Conservation (phyloP, 108 stramenopile species). For the Hondaea fermentalgiana region DNA sequence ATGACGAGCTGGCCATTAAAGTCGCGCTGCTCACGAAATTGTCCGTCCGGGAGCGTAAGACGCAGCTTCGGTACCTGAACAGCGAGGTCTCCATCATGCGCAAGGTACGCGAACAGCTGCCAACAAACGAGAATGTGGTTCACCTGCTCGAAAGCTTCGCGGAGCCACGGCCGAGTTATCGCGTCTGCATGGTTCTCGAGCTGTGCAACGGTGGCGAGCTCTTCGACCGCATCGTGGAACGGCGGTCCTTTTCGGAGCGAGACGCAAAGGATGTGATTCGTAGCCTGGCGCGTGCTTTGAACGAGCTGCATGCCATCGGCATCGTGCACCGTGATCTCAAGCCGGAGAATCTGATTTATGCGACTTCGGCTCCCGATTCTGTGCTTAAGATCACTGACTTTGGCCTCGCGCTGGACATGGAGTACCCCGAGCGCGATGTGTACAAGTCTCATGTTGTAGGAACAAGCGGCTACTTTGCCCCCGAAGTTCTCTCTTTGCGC, state of each 20-base stretch:
- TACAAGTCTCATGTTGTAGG: constrained; percentile 61
- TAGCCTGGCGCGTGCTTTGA: neutral
- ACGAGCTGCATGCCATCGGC: constrained; percentile 47
- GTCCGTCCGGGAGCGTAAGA: neutral
- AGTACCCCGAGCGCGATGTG: constrained; percentile 31
- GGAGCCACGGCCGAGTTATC: neutral
- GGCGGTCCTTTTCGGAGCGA: neutral
- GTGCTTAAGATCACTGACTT: constrained; percentile 96
- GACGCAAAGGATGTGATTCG: constrained; percentile 2
- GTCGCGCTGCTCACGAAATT: neutral
- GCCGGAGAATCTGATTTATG: constrained; percentile 73
- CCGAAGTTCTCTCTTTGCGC: constrained; percentile 88
- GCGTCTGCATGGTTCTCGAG: constrained; percentile 22
- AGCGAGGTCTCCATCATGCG: constrained; percentile 14
- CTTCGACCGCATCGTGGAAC: constrained; percentile 15
- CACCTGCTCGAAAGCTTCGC: neutral
- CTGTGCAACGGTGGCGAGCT: constrained; percentile 26
- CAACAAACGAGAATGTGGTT: neutral
- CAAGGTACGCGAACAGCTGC: neutral
- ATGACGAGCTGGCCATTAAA: neutral
- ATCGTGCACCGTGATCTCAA: constrained; percentile 79
- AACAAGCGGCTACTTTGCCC: constrained; percentile 90
- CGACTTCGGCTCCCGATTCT: constrained; percentile 54
- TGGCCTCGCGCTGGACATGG: constrained; percentile 85
- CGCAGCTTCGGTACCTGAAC: neutral